Evolutionary conservation across 2,329 filamentous ascomycete genomes (phyloP).

Genomic region (Tothia fuscella): DNA sequence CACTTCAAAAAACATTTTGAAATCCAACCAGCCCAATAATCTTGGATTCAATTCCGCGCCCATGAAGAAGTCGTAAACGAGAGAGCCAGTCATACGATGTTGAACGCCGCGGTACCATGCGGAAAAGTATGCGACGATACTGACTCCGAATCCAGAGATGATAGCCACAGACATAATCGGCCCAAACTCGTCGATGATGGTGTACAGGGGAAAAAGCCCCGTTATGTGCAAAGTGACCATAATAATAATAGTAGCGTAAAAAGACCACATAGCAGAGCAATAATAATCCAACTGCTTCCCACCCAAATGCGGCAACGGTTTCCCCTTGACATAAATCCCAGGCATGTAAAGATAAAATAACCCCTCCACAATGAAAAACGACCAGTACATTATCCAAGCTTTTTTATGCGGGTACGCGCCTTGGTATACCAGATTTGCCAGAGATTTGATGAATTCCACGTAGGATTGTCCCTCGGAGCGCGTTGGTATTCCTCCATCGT

Average conservation of each 20-base stretch:
- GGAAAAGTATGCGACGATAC: slow-evolving; percentile 75
- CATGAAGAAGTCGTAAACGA: slow-evolving; percentile 84
- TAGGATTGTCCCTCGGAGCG: slow-evolving; percentile 54
- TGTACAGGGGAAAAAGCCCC: slow-evolving; percentile 80
- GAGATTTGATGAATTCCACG: slow-evolving; percentile 57
- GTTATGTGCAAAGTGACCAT: slow-evolving; percentile 65
- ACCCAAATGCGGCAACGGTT: slow-evolving; percentile 69
- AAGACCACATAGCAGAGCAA: slow-evolving; percentile 79
- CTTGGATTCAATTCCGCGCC: slow-evolving; percentile 77
- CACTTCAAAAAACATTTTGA: slow-evolving; percentile 95
- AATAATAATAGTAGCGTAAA: slow-evolving; percentile 72
- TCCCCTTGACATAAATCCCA: slow-evolving; percentile 77
- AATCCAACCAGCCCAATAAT: slow-evolving; percentile 73
- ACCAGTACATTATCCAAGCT: slow-evolving; percentile 93
- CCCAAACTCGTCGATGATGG: slow-evolving; percentile 88
- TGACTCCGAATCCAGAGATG: slow-evolving; percentile 73
- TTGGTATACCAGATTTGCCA: slow-evolving; percentile 63
- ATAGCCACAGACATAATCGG: slow-evolving; percentile 89
- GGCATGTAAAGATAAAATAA: slow-evolving; percentile 75
- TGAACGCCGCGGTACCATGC: slow-evolving; percentile 67
- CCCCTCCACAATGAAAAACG: slow-evolving; percentile 76
- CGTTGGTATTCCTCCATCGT: slow-evolving; percentile 68
- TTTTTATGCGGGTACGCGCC: slow-evolving; percentile 71
- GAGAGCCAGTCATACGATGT: slow-evolving; percentile 81
- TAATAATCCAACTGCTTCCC: slow-evolving; percentile 87